Evolutionary conservation across 192 early-diverging fungal species (phyloP).

Genomic region (Backusella luteola): DNA sequence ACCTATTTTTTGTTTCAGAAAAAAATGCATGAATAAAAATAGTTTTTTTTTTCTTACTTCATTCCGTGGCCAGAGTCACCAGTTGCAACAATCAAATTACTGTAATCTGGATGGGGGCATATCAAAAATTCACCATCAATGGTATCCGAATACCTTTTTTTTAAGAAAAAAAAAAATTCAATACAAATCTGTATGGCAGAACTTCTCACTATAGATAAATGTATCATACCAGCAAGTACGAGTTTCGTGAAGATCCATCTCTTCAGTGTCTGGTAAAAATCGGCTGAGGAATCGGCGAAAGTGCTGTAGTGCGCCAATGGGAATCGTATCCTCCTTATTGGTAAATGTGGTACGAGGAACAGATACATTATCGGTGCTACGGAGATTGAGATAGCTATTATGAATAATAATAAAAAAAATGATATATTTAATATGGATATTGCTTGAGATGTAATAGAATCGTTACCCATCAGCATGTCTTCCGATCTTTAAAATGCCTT

Average conservation of each 20-base stretch:
- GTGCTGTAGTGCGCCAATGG: conserved; percentile 31
- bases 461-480: background rate
- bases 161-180: background rate
- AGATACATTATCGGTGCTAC: conserved; percentile 18
- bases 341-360: conserved; percentile 35
- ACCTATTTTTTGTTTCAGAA: conserved; percentile 19
- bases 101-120: conserved; percentile 37
- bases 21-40: background rate
- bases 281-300: conserved; percentile 40
- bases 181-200: background rate
- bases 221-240: conserved; percentile 47
- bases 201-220: background rate
- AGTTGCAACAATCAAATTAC: conserved; percentile 47
- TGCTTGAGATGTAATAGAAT: background rate
- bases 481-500: background rate
- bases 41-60: conserved; percentile 31
- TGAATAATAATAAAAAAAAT: background rate
- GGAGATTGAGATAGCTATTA: conserved; percentile 43
- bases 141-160: conserved; percentile 47
- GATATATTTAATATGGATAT: background rate
- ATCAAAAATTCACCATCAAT: conserved; percentile 55
- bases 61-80: conserved; percentile 62
- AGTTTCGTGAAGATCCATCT: conserved; percentile 33
- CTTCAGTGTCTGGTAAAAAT: conserved; percentile 39
- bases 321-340: conserved; percentile 36